phyloP scores from a whole-genome alignment of 2,329 filamentous ascomycete genomes.

The Orbilia oligospora region DNA sequence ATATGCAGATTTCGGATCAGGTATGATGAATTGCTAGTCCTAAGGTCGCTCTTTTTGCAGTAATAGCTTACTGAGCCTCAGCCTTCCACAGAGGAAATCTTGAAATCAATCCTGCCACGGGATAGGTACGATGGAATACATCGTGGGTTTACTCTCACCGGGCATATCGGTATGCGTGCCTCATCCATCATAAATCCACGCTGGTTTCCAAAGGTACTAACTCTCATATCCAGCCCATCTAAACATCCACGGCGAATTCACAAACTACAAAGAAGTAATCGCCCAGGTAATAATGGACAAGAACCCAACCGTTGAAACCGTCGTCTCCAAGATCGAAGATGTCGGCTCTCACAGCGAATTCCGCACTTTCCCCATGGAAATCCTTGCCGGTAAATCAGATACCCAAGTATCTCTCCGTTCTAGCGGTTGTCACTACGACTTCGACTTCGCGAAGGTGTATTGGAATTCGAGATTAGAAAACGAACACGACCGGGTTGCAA shows the following conservation, averaged over 20 bases:
- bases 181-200: not conserved
- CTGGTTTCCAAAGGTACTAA: conserved; percentile 12
- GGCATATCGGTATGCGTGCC: conserved; percentile 79
- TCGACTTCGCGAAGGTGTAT: conserved; percentile 97
- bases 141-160: conserved; percentile 86
- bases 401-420: conserved; percentile 87
- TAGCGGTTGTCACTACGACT: conserved; percentile 86
- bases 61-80: conserved; percentile 36
- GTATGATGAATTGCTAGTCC: not conserved
- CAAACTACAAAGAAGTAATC: conserved; percentile 88
- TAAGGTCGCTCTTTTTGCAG: not conserved
- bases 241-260: conserved; percentile 85
- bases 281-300: conserved; percentile 91
- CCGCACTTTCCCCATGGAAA: conserved; percentile 92
- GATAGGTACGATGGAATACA: conserved; percentile 78
- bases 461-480: conserved; percentile 95
- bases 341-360: conserved; percentile 89
- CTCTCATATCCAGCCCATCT: conserved; percentile 76
- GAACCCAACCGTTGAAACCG: conserved; percentile 82
- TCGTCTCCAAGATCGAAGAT: conserved; percentile 95
- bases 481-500: conserved; percentile 85
- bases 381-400: conserved; percentile 85
- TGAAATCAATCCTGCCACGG: conserved; percentile 78
- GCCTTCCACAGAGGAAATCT: conserved; percentile 77
- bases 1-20: conserved; percentile 61